Percentiles rank a stretch among this genome's conserved stretches.
Evolutionary conservation across 2,329 filamentous ascomycete species (phyloP).

Genomic region (Aspergillus luchuensis): DNA sequence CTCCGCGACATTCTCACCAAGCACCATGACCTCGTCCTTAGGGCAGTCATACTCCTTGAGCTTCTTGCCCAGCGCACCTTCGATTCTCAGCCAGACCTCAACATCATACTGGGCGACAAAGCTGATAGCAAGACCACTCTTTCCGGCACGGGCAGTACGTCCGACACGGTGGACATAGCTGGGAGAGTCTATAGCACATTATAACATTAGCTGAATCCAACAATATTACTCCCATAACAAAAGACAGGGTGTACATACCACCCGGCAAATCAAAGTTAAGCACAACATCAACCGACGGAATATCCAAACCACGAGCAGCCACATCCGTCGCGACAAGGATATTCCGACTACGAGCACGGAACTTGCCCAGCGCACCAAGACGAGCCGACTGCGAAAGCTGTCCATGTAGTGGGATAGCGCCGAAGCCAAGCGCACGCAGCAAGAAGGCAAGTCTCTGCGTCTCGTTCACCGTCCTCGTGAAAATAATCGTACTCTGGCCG

Average conservation of each 20-base stretch:
- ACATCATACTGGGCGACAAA: constrained; percentile 88
- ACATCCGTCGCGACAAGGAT: constrained; percentile 91
- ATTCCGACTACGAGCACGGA: constrained; percentile 75
- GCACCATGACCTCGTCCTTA: constrained; percentile 83
- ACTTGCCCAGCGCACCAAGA: constrained; percentile 86
- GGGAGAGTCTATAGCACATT: constrained; percentile 52
- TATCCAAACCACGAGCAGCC: constrained; percentile 89
- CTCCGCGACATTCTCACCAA: constrained; percentile 75
- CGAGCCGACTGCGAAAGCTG: constrained; percentile 86
- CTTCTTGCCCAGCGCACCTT: constrained; percentile 77
- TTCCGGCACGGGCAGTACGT: constrained; percentile 82
- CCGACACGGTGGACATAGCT: constrained; percentile 91
- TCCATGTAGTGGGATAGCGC: constrained; percentile 89
- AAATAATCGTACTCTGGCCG: constrained; percentile 86
- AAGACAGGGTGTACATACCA: constrained; percentile 52
- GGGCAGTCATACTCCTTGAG: constrained; percentile 67
- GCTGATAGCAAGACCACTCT: constrained; percentile 76
- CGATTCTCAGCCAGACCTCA: constrained; percentile 78
- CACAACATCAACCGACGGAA: constrained; percentile 85
- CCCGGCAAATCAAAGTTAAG: constrained; percentile 82
- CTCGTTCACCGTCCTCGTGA: constrained; percentile 89
- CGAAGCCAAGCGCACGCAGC: constrained; percentile 80
- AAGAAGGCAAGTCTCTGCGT: constrained; percentile 83
- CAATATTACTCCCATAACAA: background rate
- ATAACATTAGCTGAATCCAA: background rate